Percentiles rank a stretch among this genome's conserved stretches.
Evolutionary conservation across 495 filamentous ascomycete genomes (phyloP).

Genomic region (Xylaria palmicola): DNA sequence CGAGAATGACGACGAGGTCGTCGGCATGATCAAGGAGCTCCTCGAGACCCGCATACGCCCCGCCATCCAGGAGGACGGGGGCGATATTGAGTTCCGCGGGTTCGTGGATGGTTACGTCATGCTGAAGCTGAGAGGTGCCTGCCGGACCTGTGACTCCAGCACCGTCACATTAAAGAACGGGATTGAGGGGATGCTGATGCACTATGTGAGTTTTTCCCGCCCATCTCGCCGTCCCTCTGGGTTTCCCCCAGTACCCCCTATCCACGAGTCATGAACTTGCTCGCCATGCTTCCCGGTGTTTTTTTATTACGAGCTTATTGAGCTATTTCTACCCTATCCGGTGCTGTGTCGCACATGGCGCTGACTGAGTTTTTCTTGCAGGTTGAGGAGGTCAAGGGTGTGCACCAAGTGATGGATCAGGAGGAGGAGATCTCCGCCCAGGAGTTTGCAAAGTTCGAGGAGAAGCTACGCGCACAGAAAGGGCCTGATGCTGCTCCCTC

Average conservation of each 20-base stretch:
- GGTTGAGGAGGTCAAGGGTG: constrained; percentile 95
- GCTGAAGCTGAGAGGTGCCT: constrained; percentile 88
- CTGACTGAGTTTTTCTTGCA: constrained; percentile 34
- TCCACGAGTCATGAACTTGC: background rate
- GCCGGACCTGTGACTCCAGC: constrained; percentile 92
- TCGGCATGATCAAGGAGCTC: constrained; percentile 98
- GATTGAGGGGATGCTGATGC: constrained; percentile 96
- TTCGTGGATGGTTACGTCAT: constrained; percentile 83
- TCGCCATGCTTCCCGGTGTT: background rate
- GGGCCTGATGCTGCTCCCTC: constrained; percentile 46
- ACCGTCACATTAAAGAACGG: constrained; percentile 94
- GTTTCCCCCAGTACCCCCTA: background rate
- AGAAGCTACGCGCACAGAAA: constrained; percentile 82
- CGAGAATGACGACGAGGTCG: constrained; percentile 87
- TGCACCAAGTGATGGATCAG: constrained; percentile 85
- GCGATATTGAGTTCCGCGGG: constrained; percentile 91
- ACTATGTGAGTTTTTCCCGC: constrained; percentile 45
- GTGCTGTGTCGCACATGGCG: background rate
- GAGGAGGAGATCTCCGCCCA: constrained; percentile 88
- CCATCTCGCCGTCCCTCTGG: background rate
- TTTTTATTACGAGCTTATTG: background rate
- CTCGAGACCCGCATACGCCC: constrained; percentile 92
- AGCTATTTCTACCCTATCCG: background rate
- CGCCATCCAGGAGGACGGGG: constrained; percentile 95
- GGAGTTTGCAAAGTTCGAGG: constrained; percentile 95